Conservation (phyloP, 106 monocot genomes). For the Dendrobium huoshanense region DNA sequence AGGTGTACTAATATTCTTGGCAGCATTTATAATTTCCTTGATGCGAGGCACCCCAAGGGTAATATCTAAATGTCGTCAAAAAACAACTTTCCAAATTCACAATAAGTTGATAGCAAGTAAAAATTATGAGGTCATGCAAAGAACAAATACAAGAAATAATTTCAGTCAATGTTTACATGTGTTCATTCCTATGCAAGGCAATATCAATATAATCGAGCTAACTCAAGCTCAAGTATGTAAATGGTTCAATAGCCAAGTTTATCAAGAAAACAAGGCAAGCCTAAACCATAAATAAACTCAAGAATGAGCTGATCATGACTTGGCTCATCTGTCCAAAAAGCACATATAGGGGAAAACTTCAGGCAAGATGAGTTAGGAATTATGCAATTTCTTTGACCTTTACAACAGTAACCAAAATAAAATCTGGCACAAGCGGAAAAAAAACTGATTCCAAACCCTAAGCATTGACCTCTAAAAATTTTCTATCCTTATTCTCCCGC, state of each 20-base stretch:
- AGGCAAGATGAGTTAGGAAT: not conserved
- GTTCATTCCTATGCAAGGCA: not conserved
- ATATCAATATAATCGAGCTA: not conserved
- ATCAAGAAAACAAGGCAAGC: not conserved
- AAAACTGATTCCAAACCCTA: not conserved
- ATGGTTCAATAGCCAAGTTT: not conserved
- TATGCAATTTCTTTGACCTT: not conserved
- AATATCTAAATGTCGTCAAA: constrained; percentile 61
- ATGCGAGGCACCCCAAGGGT: constrained; percentile 99
- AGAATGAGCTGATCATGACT: not conserved
- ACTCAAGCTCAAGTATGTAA: not conserved
- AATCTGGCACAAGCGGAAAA: not conserved
- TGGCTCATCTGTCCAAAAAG: not conserved
- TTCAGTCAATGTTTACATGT: not conserved
- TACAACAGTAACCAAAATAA: not conserved
- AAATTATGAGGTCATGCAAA: not conserved
- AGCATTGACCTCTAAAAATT: too few species aligned
- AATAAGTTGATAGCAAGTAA: not conserved
- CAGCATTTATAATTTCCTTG: constrained; percentile 93
- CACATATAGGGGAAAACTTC: not conserved
- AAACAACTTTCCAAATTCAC: constrained; percentile 11
- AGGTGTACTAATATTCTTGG: constrained; percentile 93
- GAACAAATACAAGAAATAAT: not conserved
- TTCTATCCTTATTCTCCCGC: too few species aligned
- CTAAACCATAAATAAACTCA: not conserved